Percentiles rank a stretch among this genome's conserved stretches.
phyloP scores from a whole-genome alignment of 2,329 filamentous ascomycete species.

The Pyricularia grisea region DNA sequence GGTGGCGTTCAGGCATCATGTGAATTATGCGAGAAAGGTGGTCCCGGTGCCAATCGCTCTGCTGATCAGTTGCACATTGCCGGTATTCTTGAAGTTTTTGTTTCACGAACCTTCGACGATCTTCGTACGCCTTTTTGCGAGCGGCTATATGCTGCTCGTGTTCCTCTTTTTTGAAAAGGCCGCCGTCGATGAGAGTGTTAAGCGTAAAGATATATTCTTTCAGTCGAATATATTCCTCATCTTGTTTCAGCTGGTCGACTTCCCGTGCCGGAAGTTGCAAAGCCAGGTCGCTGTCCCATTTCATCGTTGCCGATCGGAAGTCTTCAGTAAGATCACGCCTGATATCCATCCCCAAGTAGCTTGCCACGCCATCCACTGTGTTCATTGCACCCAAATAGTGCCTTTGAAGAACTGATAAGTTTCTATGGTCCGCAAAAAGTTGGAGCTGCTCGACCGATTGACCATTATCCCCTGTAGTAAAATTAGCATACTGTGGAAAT shows the following conservation, averaged over 20 bases:
- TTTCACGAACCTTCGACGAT: not conserved
- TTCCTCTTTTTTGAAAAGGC: not conserved
- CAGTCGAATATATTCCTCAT: not conserved
- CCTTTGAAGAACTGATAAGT: no score
- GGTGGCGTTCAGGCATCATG: no score
- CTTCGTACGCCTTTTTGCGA: not conserved
- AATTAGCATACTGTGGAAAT: no score
- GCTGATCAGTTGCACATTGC: not conserved
- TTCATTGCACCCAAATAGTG: no score
- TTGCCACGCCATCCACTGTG: no score
- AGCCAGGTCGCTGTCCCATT: not conserved
- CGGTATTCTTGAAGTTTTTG: not conserved
- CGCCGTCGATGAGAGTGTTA: not conserved
- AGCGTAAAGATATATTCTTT: not conserved
- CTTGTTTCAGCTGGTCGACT: not conserved
- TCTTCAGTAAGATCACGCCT: not conserved
- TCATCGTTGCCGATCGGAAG: not conserved
- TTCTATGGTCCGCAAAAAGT: no score
- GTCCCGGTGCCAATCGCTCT: not conserved
- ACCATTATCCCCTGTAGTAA: no score
- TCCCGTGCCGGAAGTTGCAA: not conserved
- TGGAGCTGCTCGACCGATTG: not conserved
- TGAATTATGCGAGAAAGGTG: not conserved
- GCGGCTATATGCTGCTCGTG: not conserved
- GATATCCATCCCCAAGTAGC: no score